These are phyloP conservation scores for Gynostemma pentaphyllum DNA, from an alignment of 306 rosid species.

Conservation along the genomic window DNA sequence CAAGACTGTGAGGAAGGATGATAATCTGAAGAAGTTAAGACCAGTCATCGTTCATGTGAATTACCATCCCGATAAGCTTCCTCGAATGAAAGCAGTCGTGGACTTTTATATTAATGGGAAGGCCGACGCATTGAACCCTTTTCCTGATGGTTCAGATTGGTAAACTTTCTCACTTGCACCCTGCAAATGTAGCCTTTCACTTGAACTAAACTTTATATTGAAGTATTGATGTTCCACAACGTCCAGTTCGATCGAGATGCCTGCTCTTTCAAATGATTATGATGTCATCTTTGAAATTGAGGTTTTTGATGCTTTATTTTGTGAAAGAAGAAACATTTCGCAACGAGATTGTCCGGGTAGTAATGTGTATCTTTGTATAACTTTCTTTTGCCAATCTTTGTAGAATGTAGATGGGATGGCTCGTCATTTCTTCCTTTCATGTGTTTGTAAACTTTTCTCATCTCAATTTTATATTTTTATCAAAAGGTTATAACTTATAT, in stretches of 20 bases:
- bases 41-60: slow-evolving; percentile 80
- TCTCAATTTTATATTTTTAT: too few species aligned
- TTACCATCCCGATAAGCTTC: slow-evolving; percentile 81
- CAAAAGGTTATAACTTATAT: too few species aligned
- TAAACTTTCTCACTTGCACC: slow-evolving; percentile 5
- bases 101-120: slow-evolving; percentile 61
- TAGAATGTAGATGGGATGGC: too few species aligned
- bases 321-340: neutral
- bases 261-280: neutral
- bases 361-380: neutral
- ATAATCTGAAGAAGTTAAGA: slow-evolving; percentile 45
- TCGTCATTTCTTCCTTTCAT: too few species aligned
- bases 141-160: slow-evolving; percentile 78
- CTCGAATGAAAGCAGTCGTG: slow-evolving; percentile 71
- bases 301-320: neutral
- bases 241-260: neutral
- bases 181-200: neutral
- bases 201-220: neutral
- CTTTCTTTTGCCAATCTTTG: neutral
- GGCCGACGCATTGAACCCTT: slow-evolving; percentile 58
- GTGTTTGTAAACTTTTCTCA: too few species aligned
- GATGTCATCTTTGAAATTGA: neutral
- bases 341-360: neutral
- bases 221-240: neutral
- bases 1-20: slow-evolving; percentile 71